A percentile compares a stretch with the other conserved stretches of the same genome.
These are phyloP conservation scores for Friedmanniomyces simplex DNA, from an alignment of 495 filamentous ascomycete species.

Conservation along the genomic window DNA sequence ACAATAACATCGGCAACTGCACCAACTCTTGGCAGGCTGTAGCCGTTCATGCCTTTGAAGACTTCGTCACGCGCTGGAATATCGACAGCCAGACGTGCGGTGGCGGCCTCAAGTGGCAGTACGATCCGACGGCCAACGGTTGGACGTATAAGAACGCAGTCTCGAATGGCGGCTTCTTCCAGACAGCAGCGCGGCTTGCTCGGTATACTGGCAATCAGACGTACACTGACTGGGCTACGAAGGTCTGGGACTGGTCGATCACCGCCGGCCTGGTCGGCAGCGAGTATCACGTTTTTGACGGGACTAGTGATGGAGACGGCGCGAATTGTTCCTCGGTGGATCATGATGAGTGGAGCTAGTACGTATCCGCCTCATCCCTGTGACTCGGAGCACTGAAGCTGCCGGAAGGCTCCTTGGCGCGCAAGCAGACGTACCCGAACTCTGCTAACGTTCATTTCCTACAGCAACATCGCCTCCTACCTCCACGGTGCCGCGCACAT, in stretches of 20 bases:
- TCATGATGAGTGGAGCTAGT: slow-evolving; percentile 50
- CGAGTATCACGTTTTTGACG: slow-evolving; percentile 20
- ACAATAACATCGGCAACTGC: neutral
- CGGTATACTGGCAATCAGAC: slow-evolving; percentile 67
- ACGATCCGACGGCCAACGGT: slow-evolving; percentile 66
- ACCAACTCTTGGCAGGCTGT: slow-evolving; percentile 1
- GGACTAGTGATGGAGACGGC: neutral
- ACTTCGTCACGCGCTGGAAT: slow-evolving; percentile 32
- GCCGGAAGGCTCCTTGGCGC: too few relatives aligned
- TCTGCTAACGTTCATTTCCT: too few relatives aligned
- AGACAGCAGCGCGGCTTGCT: slow-evolving; percentile 65
- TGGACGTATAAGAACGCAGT: slow-evolving; percentile 77
- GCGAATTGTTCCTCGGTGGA: slow-evolving; percentile 25
- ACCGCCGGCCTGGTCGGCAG: slow-evolving; percentile 51
- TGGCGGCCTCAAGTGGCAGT: slow-evolving; percentile 61
- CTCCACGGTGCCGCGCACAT: slow-evolving; percentile 58
- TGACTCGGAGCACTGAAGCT: too few relatives aligned
- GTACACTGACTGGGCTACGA: slow-evolving; percentile 68
- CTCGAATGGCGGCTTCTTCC: slow-evolving; percentile 72
- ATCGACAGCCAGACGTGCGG: slow-evolving; percentile 21
- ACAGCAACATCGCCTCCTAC: slow-evolving; percentile 45
- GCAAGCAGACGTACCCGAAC: too few relatives aligned
- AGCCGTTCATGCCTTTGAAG: slow-evolving; percentile 2
- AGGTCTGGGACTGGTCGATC: slow-evolving; percentile 61
- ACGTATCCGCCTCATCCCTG: neutral